phyloP scores from a whole-genome alignment of 441 rosid genomes.

The Eutrema salsugineum region DNA sequence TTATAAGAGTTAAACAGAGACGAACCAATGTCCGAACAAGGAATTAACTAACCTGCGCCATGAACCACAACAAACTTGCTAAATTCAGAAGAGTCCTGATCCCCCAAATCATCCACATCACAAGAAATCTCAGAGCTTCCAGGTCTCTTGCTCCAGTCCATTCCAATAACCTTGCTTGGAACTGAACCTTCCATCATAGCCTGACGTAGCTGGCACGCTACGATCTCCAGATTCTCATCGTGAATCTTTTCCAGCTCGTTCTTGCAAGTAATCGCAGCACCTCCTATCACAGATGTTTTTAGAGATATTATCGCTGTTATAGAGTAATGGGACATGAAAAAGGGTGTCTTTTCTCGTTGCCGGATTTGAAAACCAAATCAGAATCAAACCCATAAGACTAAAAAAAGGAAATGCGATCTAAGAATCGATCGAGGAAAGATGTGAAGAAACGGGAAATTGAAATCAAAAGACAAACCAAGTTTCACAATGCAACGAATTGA shows the following conservation, averaged over 20 bases:
- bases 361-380: not conserved
- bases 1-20: not conserved
- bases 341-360: not conserved
- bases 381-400: not conserved
- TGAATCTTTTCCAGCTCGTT: slow-evolving; percentile 81
- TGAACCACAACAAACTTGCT: slow-evolving; percentile 78
- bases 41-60: slow-evolving; percentile 70
- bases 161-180: slow-evolving; percentile 46
- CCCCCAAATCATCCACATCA: slow-evolving; percentile 37
- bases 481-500: slow-evolving; percentile 88
- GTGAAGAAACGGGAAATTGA: not conserved
- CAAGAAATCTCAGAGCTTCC: slow-evolving; percentile 51
- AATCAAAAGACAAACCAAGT: slow-evolving; percentile 49
- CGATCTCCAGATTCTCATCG: slow-evolving; percentile 56
- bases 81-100: slow-evolving; percentile 33
- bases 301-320: not conserved
- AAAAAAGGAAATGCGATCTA: not conserved
- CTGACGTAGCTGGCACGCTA: slow-evolving; percentile 65
- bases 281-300: slow-evolving; percentile 49
- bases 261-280: slow-evolving; percentile 89
- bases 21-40: not conserved
- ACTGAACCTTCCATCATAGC: slow-evolving; percentile 45
- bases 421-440: not conserved
- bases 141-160: slow-evolving; percentile 92
- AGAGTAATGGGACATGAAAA: not conserved